Base-by-base conservation (phyloP, 768 basidiomycete genomes). In the Mycena rosella region DNA sequence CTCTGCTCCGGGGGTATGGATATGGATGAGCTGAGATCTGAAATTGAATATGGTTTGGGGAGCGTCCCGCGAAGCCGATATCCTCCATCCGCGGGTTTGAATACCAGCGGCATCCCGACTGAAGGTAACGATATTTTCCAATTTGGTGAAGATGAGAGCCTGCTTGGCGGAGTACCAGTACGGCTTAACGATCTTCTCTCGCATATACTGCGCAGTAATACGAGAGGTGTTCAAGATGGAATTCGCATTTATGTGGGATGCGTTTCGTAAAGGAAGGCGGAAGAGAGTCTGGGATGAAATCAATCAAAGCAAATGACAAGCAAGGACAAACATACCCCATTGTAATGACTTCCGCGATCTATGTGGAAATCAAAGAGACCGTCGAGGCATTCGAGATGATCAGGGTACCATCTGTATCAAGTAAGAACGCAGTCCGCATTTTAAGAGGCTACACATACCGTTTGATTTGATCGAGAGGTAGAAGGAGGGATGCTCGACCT, bases 361-460 rank as follows among this genome's bases (percentile, higher is more conserved):
- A 73, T 36, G n/a, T 76, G 70, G 57, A 87, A 87, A 13, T 76
- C 79, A 64, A 81, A 84, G 3, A 86, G 47, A 0, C 82, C 84
- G 55, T 83, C 66, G 3, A 86, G 56, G 7, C 78, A 65, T 9
- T 66, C 59, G 10, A 87, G 75, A 65, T 87, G 85, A 53, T 81
- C 82, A 2, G 78, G 76, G 70, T 83, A 87, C 53, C 72, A 72
- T 8, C 86, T 87, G 60, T 13, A n/a, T 47, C 44, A 18, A 54
- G 48, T 54, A 24, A 61, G 22, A 13, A 51, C 27, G 15, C 13
- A 18, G n/a, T 36, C 40, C 34, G 30, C 32, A 56, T 27, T 15
- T 29, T 17, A 17, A 18, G 4, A 13, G 55, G 22, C 10, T 26
- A 15, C 9, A 57, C 75, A 60, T 60, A 83, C 84, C 72, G 74